Conservation (phyloP, 148 eudicot genomes). For the Salicornia ramosissima region DNA sequence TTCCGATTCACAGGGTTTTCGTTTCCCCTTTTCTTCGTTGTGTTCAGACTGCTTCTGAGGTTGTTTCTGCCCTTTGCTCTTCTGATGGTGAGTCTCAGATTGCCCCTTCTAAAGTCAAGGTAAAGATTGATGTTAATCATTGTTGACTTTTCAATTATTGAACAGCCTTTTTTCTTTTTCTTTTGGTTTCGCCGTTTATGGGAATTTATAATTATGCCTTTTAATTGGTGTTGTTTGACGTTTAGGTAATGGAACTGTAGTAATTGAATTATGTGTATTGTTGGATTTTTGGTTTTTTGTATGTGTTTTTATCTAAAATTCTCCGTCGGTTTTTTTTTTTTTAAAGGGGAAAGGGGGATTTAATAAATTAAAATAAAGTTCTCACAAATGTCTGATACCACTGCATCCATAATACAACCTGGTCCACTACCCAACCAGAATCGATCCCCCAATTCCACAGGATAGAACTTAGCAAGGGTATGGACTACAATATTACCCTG, state of each 20-base stretch:
- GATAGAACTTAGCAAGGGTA: too few species aligned
- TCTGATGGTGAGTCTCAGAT: conserved; percentile 34
- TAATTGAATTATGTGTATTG: conserved; percentile 4
- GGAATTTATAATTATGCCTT: neutral
- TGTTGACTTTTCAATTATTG: conserved; percentile 2
- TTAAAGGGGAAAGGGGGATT: too few species aligned
- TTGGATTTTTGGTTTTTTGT: neutral
- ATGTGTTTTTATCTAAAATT: neutral
- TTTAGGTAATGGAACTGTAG: neutral
- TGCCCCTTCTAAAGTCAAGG: conserved; percentile 66
- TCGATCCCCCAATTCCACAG: too few species aligned
- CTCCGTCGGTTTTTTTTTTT: neutral
- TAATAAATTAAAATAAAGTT: too few species aligned
- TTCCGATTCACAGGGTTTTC: conserved; percentile 67
- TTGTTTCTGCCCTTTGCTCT: conserved; percentile 46
- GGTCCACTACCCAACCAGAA: too few species aligned
- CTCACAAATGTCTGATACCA: too few species aligned
- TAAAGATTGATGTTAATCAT: conserved; percentile 13
- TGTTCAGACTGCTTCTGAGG: conserved; percentile 72
- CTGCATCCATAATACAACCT: too few species aligned
- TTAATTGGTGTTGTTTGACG: conserved; percentile 1
- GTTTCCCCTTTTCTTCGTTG: conserved; percentile 83
- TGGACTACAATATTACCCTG: too few species aligned
- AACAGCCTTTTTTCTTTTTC: neutral
- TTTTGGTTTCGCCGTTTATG: neutral